Evolutionary conservation across 192 early-diverging fungal genomes (phyloP).

Genomic region (Backusella psychrophila): DNA sequence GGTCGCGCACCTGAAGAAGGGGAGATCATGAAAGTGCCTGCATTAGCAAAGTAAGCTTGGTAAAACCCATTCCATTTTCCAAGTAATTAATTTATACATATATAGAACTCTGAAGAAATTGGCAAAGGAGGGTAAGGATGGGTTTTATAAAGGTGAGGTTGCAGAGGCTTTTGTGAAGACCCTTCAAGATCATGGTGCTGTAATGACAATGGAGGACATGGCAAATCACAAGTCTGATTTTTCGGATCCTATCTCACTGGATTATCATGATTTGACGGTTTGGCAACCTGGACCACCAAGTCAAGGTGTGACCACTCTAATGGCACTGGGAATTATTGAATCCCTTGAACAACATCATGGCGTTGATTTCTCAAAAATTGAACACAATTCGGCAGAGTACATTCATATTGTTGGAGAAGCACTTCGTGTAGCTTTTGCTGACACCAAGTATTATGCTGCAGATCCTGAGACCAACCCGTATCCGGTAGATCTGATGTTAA

Average conservation of each 20-base stretch:
- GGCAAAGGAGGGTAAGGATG: slow-evolving; percentile 59
- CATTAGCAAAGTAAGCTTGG: slow-evolving; percentile 43
- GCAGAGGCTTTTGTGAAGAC: slow-evolving; percentile 65
- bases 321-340: slow-evolving; percentile 66
- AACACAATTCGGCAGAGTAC: slow-evolving; percentile 57
- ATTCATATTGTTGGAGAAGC: slow-evolving; percentile 69
- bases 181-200: slow-evolving; percentile 47
- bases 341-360: slow-evolving; percentile 44
- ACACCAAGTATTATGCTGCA: slow-evolving; percentile 55
- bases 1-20: slow-evolving; percentile 50
- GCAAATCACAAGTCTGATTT: slow-evolving; percentile 46
- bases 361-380: slow-evolving; percentile 37
- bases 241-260: slow-evolving; percentile 55
- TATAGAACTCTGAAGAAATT: slow-evolving; percentile 50
- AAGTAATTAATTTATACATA: not conserved
- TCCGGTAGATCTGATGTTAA: slow-evolving; percentile 53
- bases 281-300: slow-evolving; percentile 74
- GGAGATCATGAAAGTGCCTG: slow-evolving; percentile 57
- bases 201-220: slow-evolving; percentile 67
- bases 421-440: slow-evolving; percentile 72
- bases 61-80: not conserved
- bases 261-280: slow-evolving; percentile 54
- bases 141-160: slow-evolving; percentile 69
- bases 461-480: slow-evolving; percentile 54
- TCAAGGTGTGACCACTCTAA: slow-evolving; percentile 66